Base-by-base conservation (phyloP, 176 grass and related monocot species). In the Zoysia pacifica region DNA sequence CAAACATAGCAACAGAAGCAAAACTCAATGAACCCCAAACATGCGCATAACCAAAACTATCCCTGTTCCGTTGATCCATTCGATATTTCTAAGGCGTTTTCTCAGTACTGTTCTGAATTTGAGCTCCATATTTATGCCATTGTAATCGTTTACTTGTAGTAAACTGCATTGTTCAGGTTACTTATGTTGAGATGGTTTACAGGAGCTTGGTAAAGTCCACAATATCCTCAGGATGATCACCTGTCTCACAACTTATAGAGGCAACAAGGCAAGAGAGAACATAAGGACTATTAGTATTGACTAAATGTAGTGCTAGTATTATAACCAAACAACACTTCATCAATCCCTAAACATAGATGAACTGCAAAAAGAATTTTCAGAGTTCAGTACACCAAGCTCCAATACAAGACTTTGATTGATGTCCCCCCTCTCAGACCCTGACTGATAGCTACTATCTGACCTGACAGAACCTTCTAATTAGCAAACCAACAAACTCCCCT, bases 351-450 rank as follows among this genome's bases (percentile, higher is more conserved):
- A 85, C 88, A 85, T 77, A 83, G 89, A 91, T 83, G 78, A 84
- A 93, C 91, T 91, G 88, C 88, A 88, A 93, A 93, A 93, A 88
- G 91, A 93, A 91, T 91, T 81, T 85, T 77, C 82, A 85, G 87
- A 87, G 78, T 82, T 88, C 59, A 88, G 81, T 91, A 91, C 79
- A 93, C 63, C 88, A 88, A 91, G 74, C 75, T 88, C 61, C 11
- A 85, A 75, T 85, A 91, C 91, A 93, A 90, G 71, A 87, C 79
- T 81, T 78, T 90, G 77, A 79, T 68, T 51, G 69, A 85, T 93
- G 68, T 41, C 79, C 82, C 88, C 91, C 88, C 41, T 42, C 20
- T 89, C 46, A 80, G 70, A 73, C 78, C 65, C 83, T 84, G 79
- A 78, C 36, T 66, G 76, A 70, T 79, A 87, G 86, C 83, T 78